A percentile compares a stretch with the other conserved stretches of the same genome.
These are phyloP conservation scores for Chrysanthemum lavandulifolium DNA, from an alignment of 129 eudicot species.

Conservation along the genomic window DNA sequence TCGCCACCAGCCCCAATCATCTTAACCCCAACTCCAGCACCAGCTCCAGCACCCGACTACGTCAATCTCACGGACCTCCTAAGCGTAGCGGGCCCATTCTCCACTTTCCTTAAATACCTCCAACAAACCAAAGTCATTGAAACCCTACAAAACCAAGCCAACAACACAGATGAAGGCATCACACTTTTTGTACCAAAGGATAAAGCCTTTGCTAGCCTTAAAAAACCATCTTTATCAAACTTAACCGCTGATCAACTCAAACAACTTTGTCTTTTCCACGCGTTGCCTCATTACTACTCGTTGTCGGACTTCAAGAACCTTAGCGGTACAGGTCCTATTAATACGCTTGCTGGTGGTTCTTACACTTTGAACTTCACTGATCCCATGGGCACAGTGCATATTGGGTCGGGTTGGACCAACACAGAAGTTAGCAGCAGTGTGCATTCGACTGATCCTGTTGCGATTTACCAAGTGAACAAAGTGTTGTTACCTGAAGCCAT, in stretches of 20 bases:
- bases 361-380: constrained; percentile 71
- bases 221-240: constrained; percentile 61
- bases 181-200: constrained; percentile 87
- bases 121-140: constrained; percentile 67
- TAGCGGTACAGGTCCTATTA: constrained; percentile 52
- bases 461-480: constrained; percentile 66
- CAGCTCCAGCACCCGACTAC: constrained; percentile 70
- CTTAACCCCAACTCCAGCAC: constrained; percentile 70
- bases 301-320: constrained; percentile 80
- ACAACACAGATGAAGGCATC: constrained; percentile 82
- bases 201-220: constrained; percentile 53
- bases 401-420: constrained; percentile 81
- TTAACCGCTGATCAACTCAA: constrained; percentile 78
- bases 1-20: constrained; percentile 27
- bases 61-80: constrained; percentile 76
- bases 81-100: constrained; percentile 80
- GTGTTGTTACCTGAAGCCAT: constrained; percentile 90
- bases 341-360: constrained; percentile 65
- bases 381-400: constrained; percentile 47
- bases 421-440: constrained; percentile 79
- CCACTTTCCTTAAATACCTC: constrained; percentile 73
- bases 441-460: constrained; percentile 74
- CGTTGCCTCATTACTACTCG: constrained; percentile 75
- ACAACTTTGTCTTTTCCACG: constrained; percentile 73
- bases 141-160: constrained; percentile 79